These are phyloP conservation scores for Lodderomyces parapsilosis DNA, from an alignment of 1,139 yeast species.

Conservation along the genomic window DNA sequence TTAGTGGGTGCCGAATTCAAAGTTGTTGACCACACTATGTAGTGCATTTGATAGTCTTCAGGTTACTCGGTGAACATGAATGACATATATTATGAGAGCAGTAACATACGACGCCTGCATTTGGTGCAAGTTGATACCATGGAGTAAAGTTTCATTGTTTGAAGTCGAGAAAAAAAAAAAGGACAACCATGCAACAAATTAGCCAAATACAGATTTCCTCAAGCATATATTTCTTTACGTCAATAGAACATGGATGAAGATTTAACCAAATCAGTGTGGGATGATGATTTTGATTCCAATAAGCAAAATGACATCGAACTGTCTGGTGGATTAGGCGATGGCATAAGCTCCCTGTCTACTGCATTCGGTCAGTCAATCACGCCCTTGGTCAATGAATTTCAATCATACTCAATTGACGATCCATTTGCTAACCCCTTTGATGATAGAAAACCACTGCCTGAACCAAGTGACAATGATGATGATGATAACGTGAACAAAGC, in stretches of 20 bases:
- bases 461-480: slow-evolving; percentile 22
- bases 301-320: background rate
- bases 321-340: slow-evolving; percentile 1
- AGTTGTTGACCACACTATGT: no score
- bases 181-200: background rate
- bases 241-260: slow-evolving; percentile 20
- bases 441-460: slow-evolving; percentile 17
- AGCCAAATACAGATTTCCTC: no score
- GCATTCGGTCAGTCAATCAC: slow-evolving; percentile 16
- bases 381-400: slow-evolving; percentile 26
- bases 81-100: no score
- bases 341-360: slow-evolving; percentile 10
- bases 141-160: no score
- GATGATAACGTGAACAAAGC: slow-evolving; percentile 17
- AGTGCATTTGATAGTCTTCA: no score
- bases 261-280: slow-evolving; percentile 39
- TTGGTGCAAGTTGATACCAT: no score
- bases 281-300: slow-evolving; percentile 28
- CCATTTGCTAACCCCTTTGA: slow-evolving; percentile 17
- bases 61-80: no score
- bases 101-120: no score
- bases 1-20: no score
- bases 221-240: no score
- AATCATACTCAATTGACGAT: slow-evolving; percentile 21
- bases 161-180: no score